These are phyloP conservation scores for Myxozyma mucilagina DNA, from an alignment of 805 yeast genomes.

Conservation along the genomic window DNA sequence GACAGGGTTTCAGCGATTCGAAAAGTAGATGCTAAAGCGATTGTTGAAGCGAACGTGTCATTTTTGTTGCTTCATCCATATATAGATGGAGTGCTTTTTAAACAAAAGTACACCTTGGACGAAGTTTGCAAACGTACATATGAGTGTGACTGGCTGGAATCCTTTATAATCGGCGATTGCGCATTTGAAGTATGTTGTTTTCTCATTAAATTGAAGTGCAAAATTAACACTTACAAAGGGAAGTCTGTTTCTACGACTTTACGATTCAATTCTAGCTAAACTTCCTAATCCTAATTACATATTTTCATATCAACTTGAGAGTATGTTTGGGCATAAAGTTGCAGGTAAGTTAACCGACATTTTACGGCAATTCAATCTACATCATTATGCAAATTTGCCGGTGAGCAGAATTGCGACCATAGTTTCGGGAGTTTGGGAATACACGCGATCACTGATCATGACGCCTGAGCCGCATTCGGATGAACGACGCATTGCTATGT, in stretches of 20 bases:
- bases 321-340: constrained; percentile 10
- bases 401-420: constrained; percentile 13
- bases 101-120: not conserved
- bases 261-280: constrained; percentile 3
- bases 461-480: constrained; percentile 2
- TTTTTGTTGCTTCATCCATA: constrained; percentile 6
- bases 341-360: constrained; percentile 3
- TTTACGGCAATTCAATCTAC: not conserved
- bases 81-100: constrained; percentile 13
- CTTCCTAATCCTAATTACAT: constrained; percentile 15
- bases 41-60: not conserved
- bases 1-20: constrained; percentile 7
- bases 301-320: not conserved
- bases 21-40: not conserved
- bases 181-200: constrained; percentile 5
- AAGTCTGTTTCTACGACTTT: constrained; percentile 4
- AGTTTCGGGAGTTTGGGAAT: not conserved
- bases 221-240: not conserved
- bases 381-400: constrained; percentile 6
- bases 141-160: constrained; percentile 16
- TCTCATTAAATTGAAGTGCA: not conserved
- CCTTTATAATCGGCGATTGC: constrained; percentile 21
- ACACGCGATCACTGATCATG: not conserved
- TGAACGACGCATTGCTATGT: constrained; percentile 1
- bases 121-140: constrained; percentile 14